Evolutionary conservation across 164 flowering plant genomes (phyloP), one percentile per base, ranked within the genome.

Genomic region (Chimonanthus praecox): DNA sequence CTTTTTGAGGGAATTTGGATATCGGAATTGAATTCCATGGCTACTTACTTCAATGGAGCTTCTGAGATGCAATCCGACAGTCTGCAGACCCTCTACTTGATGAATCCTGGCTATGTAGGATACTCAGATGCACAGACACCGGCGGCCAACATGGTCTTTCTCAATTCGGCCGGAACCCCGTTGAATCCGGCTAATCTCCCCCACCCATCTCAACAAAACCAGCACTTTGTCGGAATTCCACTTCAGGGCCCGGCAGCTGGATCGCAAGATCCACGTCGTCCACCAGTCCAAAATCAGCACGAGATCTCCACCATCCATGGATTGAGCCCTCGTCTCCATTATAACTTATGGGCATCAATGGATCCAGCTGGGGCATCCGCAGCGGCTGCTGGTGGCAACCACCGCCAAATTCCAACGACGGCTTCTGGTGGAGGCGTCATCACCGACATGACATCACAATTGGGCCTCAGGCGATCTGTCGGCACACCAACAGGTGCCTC

Each of bases 31-130:
- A 69, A 33, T 49, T 58, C 66, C 84, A 90, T 92, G 96, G 97
- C 96, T 77, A 87, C 92, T 43, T 93, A 87, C 87, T 93, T 82
- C 77, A 90, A 90, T 71, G 96, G 96, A 47, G 81, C 77, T 72
- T 82, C 99, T 4, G 97, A 91, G 77, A 89, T 92, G 72, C 95
- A 87, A 74, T 85, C 84, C 48, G 94, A 92, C 51, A 91, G 94
- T 0, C 77, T 92, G 1, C 99, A 94, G 73, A 96, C 97, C 2
- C 91, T 96, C 20, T 85, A 88, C 61, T 86, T 96, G 70, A 96
- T 94, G 99, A 96, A 94, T 77, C 98, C 97, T 7, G 83, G 85
- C 43, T 90, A 87, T 72, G 86, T 84, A 15, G 89, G 88, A 43
- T 90, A 81, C 83, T 75, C 94, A 68, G n/a, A n/a, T 54, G 92